Evolutionary conservation across 1,284 basidiomycete genomes (phyloP), one percentile per base, ranked within the genome.

Genomic region (Moesziomyces sp.): DNA sequence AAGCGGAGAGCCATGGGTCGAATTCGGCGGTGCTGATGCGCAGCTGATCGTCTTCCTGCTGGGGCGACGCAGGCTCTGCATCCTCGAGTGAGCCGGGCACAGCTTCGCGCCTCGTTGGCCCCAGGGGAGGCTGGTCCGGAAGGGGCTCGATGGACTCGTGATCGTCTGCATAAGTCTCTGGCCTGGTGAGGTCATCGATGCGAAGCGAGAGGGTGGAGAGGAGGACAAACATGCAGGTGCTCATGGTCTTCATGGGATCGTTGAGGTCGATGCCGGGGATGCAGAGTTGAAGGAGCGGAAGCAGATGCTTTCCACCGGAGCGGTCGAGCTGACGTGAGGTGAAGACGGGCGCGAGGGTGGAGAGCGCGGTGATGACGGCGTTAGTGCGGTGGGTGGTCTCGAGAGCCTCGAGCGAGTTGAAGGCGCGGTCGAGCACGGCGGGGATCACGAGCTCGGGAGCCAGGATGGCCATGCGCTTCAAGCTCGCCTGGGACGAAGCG

Each of bases 211-310:
- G 91, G 30, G 92, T 88, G 16, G 89, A 88, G 58, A 90, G 89
- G 46, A 91, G 87, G 62, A 97, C 91, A 78, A 93, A 92, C 86
- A 90, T 89, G 8, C 91, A 89, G 0, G 92, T 89, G 69, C 67
- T 73, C 70, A 94, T 87, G 3, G 95, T 97, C 87, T 98, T 98
- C 73, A 89, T 87, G 0, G 94, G 93, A 74, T 98, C 95, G 84
- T 97, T 98, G 89, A 96, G 84, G 85, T 96, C 94, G 68, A 97
- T 93, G 6, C 94, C 94, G 16, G 96, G 95, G 44, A 98, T 87
- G 70, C 92, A 93, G 38, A 97, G 86, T 76, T 97, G 93, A 58
- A 99, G 88, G 21, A 99, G 88, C 21, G 94, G 93, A 3, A 94
- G 86, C 35, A 98, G 86, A 82, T 94, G 91, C 82, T 93, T 94